Evolutionary conservation across 768 basidiomycete genomes (phyloP).

Genomic region (Auriscalpium microsporum): DNA sequence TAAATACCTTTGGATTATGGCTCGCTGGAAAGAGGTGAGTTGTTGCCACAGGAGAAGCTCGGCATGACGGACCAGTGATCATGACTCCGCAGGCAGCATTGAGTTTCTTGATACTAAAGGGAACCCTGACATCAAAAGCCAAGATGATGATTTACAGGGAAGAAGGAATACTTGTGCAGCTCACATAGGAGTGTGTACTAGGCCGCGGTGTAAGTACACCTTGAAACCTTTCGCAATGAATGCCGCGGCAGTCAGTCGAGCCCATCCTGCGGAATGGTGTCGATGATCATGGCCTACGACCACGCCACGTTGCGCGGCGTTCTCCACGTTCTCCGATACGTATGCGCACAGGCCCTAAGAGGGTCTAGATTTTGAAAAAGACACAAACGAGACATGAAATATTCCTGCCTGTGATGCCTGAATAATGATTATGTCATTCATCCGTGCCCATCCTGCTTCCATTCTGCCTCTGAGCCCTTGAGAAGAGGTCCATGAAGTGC

Average conservation of each 20-base stretch:
- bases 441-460: slow-evolving; percentile 86
- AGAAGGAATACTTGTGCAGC: slow-evolving; percentile 13
- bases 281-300: slow-evolving; percentile 87
- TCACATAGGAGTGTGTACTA: slow-evolving; percentile 79
- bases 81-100: slow-evolving; percentile 78
- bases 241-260: slow-evolving; percentile 59
- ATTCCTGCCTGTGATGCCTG: slow-evolving; percentile 66
- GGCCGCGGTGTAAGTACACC: slow-evolving; percentile 57
- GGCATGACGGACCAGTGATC: slow-evolving; percentile 58
- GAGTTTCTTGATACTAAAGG: slow-evolving; percentile 61
- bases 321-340: slow-evolving; percentile 40
- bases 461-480: slow-evolving; percentile 70
- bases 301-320: slow-evolving; percentile 54
- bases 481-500: background rate
- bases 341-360: slow-evolving; percentile 71
- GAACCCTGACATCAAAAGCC: slow-evolving; percentile 46
- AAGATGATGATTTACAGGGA: background rate
- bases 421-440: slow-evolving; percentile 82
- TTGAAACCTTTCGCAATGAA: slow-evolving; percentile 60
- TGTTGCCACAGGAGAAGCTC: background rate
- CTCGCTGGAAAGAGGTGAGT: slow-evolving; percentile 40
- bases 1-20: slow-evolving; percentile 76
- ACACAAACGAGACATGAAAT: background rate
- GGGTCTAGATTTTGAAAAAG: background rate
- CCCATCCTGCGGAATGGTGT: slow-evolving; percentile 72